Base-by-base conservation (phyloP, 1,284 basidiomycete genomes). In the Fomitopsis schrenkii region DNA sequence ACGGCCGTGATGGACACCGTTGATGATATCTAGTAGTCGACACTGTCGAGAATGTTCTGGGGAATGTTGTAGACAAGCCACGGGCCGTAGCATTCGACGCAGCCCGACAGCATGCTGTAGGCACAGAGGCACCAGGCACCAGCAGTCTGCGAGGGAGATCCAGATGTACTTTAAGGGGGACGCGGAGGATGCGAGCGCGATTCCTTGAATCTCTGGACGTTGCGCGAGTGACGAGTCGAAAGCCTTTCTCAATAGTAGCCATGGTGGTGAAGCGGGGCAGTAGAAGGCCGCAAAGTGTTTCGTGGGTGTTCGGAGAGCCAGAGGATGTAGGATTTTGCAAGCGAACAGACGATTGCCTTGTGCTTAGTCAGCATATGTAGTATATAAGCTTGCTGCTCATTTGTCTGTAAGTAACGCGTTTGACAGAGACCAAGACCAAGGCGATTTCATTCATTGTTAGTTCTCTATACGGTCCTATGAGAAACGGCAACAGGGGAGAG, bases 91-190 rank as follows among this genome's bases (percentile, higher is more conserved):
- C 90, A 91, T 14, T 40, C 17, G 35, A 74, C 58, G 4, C 80
- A 80, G 57, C 76, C 60, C 61, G 74, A 73, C 53, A 70, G 62
- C 33, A 66, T 71, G 66, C 78, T 80, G 10, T 75, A 77, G 0
- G 84, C 83, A 72, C 90, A 92, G 46, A 87, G 77, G 1, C 90
- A 89, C 89, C 89, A 92, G 5, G 90, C 85, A 1, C 90, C 90
- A 64, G 65, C 79, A 77, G 50, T 80, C 78, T 28, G 78, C 63
- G 57, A 79, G 64, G 19, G 83, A 83, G 59, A 85, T 71, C 42
- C 73, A 59, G n/a, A 77, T 74, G 67, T 87, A 82, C 35, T 66
- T 67, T 63, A 64, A 62, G 68, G 66, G 35, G 67, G 63, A 45
- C 68, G 68, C 12, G 68, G 66, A 53, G 40, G 65, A n/a, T 62